These are phyloP conservation scores for Triangularia verruculosa DNA, from an alignment of 2,329 filamentous ascomycete species.

Conservation along the genomic window DNA sequence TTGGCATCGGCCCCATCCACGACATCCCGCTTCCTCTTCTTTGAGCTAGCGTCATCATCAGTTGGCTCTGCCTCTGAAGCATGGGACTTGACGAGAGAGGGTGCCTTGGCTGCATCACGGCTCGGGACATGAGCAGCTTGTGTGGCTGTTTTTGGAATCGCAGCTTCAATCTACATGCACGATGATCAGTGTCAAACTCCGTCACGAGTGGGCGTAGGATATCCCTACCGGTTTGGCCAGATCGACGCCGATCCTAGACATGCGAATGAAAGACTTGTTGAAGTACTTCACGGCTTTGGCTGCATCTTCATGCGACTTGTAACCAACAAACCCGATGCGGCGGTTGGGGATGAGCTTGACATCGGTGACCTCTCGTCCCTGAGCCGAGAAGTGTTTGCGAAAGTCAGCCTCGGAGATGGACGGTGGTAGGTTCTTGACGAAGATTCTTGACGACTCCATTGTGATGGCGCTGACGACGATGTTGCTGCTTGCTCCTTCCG, in stretches of 20 bases:
- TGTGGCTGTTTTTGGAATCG: constrained; percentile 17
- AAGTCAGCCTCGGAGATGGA: constrained; percentile 82
- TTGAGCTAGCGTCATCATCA: constrained; percentile 32
- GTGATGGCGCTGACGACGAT: constrained; percentile 1
- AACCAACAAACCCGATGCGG: constrained; percentile 93
- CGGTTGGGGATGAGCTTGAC: constrained; percentile 86
- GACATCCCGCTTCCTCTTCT: constrained; percentile 67
- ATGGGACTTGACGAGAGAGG: constrained; percentile 1
- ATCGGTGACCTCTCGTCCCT: constrained; percentile 77
- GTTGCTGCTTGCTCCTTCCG: constrained; percentile 13
- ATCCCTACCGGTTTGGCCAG: constrained; percentile 71
- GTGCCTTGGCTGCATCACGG: constrained; percentile 12
- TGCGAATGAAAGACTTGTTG: constrained; percentile 90
- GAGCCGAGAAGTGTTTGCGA: constrained; percentile 77
- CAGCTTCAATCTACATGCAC: constrained; percentile 27
- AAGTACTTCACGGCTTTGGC: constrained; percentile 87
- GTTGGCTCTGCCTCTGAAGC: constrained; percentile 13
- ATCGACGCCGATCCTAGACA: constrained; percentile 91
- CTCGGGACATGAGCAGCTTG: constrained; percentile 5
- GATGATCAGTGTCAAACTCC: constrained; percentile 16
- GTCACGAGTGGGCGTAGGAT: not conserved
- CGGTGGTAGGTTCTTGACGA: constrained; percentile 82
- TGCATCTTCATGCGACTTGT: constrained; percentile 78
- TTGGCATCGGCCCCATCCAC: constrained; percentile 67
- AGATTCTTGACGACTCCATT: constrained; percentile 64